These are phyloP conservation scores for Vanilla planifolia DNA, from an alignment of 106 monocot genomes.

Conservation along the genomic window DNA sequence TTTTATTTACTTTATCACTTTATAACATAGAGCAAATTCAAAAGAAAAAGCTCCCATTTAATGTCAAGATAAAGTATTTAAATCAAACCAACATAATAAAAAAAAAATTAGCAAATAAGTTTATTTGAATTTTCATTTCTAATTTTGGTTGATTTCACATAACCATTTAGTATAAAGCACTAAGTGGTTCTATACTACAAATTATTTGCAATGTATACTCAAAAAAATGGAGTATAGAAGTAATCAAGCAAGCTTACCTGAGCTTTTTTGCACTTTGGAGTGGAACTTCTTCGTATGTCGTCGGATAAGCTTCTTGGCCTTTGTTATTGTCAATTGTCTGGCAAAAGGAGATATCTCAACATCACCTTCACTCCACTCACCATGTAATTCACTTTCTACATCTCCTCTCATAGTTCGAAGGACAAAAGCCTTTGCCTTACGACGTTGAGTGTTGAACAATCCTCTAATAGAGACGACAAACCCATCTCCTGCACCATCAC, in stretches of 20 bases:
- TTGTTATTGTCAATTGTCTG: conserved; percentile 73
- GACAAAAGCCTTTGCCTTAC: conserved; percentile 56
- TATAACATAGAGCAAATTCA: no score
- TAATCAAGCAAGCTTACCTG: conserved; percentile 25
- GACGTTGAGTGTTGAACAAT: conserved; percentile 6
- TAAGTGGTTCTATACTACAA: neutral
- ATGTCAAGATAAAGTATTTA: no score
- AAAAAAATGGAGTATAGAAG: neutral
- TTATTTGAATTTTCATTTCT: neutral
- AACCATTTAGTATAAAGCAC: neutral
- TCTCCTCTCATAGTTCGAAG: conserved; percentile 70
- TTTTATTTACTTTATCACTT: no score
- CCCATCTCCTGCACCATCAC: conserved; percentile 5
- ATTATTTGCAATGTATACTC: neutral
- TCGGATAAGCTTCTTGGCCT: conserved; percentile 61
- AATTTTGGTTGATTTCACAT: neutral
- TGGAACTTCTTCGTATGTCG: conserved; percentile 67
- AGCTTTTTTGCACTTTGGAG: conserved; percentile 47
- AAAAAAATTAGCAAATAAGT: no score
- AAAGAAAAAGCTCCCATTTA: no score
- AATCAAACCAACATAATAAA: neutral
- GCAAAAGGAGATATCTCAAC: conserved; percentile 59
- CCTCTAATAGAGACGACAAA: conserved; percentile 7
- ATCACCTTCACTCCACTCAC: conserved; percentile 76
- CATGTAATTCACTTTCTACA: conserved; percentile 49